A percentile compares a stretch with the other conserved stretches of the same genome.
These are phyloP conservation scores for Cladochytrium replicatum DNA, from an alignment of 192 early-diverging fungal genomes.

Conservation along the genomic window DNA sequence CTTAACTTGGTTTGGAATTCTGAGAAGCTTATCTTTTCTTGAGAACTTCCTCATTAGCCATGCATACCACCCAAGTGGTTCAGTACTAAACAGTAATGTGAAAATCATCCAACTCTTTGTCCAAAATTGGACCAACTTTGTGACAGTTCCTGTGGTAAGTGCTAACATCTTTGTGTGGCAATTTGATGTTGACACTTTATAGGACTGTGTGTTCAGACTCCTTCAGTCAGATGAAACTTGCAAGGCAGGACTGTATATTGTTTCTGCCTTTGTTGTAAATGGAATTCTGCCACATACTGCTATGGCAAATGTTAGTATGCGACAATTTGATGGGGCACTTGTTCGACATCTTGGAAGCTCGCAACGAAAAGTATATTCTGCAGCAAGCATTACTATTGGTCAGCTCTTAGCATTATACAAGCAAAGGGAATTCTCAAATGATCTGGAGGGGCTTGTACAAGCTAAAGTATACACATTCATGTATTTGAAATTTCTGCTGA, in stretches of 20 bases:
- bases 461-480: too few relatives aligned
- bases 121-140: constrained; percentile 49
- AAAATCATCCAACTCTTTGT: constrained; percentile 49
- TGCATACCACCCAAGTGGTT: too few relatives aligned
- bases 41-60: too few relatives aligned
- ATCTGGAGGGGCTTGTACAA: too few relatives aligned
- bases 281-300: constrained; percentile 22
- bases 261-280: constrained; percentile 46
- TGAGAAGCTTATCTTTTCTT: too few relatives aligned
- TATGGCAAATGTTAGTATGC: constrained; percentile 22
- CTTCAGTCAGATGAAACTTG: constrained; percentile 11
- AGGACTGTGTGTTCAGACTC: constrained; percentile 19
- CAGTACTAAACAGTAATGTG: constrained; percentile 39
- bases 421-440: too few relatives aligned
- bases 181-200: background rate
- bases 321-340: constrained; percentile 31
- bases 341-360: too few relatives aligned
- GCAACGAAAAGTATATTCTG: too few relatives aligned
- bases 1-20: too few relatives aligned
- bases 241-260: constrained; percentile 47
- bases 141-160: constrained; percentile 56
- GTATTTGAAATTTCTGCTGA: too few relatives aligned
- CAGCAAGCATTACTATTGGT: too few relatives aligned
- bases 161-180: background rate
- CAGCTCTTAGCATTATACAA: too few relatives aligned